Evolutionary conservation across 208 protist genomes (phyloP).

Genomic region (Acanthamoeba lenticulata): DNA sequence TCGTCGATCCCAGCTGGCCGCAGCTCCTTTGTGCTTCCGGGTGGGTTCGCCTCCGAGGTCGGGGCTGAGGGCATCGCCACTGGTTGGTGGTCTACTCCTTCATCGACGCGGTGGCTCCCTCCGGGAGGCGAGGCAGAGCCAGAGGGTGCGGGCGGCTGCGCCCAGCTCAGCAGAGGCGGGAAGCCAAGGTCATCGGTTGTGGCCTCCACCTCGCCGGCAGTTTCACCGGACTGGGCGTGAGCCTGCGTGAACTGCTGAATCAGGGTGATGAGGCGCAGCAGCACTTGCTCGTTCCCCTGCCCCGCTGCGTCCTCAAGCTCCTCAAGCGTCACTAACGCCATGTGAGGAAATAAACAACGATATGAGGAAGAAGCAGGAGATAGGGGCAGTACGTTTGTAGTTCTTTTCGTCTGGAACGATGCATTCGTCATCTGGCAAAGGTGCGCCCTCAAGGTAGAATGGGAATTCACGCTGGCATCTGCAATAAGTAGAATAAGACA

Average conservation of each 20-base stretch:
- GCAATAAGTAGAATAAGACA: neutral
- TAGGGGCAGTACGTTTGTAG: neutral
- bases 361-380: neutral
- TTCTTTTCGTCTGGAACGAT: neutral
- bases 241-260: neutral
- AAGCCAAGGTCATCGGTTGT: neutral
- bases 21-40: neutral
- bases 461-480: slow-evolving; percentile 18
- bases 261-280: slow-evolving; percentile 1
- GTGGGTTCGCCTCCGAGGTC: neutral
- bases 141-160: no score
- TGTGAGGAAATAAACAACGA: neutral
- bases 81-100: neutral
- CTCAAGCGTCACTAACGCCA: neutral
- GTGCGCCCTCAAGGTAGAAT: neutral
- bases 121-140: no score
- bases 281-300: neutral
- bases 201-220: neutral
- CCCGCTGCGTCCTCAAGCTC: neutral
- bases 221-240: neutral
- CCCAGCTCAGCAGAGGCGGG: neutral
- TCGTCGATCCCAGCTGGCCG: neutral
- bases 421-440: neutral
- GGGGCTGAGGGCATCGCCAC: no score
- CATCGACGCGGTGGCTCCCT: neutral